A percentile compares a stretch with the other conserved stretches of the same genome.
These are phyloP conservation scores for Colletotrichum tropicicola DNA, from an alignment of 2,329 filamentous ascomycete genomes.

Conservation along the genomic window DNA sequence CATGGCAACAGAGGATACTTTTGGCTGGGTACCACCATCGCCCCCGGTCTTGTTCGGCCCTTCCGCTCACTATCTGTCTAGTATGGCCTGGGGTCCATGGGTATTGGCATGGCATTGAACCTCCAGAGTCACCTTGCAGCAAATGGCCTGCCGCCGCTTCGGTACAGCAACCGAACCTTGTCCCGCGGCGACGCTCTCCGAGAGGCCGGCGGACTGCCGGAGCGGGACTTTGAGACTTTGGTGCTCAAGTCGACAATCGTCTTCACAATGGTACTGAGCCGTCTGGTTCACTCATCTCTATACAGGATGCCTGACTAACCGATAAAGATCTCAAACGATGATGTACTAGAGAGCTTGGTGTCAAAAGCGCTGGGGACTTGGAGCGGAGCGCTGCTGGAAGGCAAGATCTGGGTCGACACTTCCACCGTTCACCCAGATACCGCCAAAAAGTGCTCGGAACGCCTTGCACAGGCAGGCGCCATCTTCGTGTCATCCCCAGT, in stretches of 20 bases:
- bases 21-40: constrained; percentile 15
- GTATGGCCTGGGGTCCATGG: constrained; percentile 52
- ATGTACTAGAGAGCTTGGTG: constrained; percentile 10
- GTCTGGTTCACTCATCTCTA: not conserved
- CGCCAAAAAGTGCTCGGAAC: constrained; percentile 33
- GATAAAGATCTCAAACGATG: constrained; percentile 17
- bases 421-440: constrained; percentile 40
- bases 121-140: constrained; percentile 47
- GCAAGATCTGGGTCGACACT: constrained; percentile 34
- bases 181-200: constrained; percentile 45
- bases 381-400: constrained; percentile 13
- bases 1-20: constrained; percentile 3
- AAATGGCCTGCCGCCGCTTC: constrained; percentile 40
- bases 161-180: constrained; percentile 50
- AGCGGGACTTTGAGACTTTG: constrained; percentile 43
- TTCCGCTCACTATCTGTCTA: not conserved
- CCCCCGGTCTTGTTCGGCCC: not conserved
- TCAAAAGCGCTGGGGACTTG: constrained; percentile 2
- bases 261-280: constrained; percentile 52
- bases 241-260: constrained; percentile 47
- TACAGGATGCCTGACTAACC: not conserved
- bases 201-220: constrained; percentile 42
- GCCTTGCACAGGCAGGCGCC: constrained; percentile 15
- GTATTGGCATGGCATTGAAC: constrained; percentile 52
- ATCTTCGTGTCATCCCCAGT: constrained; percentile 48